These are phyloP conservation scores for Earliella scabrosa DNA, from an alignment of 1,284 basidiomycete genomes.

Conservation along the genomic window DNA sequence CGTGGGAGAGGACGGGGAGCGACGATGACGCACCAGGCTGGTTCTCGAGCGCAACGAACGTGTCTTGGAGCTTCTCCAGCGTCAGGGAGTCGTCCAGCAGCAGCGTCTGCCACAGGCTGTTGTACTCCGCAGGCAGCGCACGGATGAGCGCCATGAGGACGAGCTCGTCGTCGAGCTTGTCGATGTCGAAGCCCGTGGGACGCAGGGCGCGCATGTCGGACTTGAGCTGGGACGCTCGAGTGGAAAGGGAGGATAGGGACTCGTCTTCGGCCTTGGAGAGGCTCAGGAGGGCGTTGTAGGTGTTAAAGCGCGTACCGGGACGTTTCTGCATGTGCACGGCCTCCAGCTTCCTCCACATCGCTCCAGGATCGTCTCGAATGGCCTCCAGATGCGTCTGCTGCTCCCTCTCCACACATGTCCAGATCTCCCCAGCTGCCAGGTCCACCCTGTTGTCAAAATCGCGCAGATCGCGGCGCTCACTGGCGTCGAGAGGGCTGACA, in stretches of 20 bases:
- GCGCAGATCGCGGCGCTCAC: background rate
- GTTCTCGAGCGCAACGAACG: constrained; percentile 9
- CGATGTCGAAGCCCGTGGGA: constrained; percentile 13
- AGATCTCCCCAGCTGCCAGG: background rate
- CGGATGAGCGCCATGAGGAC: constrained; percentile 28
- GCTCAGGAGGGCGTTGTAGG: constrained; percentile 38
- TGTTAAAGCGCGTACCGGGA: constrained; percentile 32
- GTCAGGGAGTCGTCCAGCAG: constrained; percentile 2
- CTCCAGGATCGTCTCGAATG: background rate
- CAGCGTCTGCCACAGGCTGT: background rate
- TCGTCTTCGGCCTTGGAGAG: constrained; percentile 36
- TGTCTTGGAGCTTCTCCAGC: constrained; percentile 6
- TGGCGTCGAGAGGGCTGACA: background rate
- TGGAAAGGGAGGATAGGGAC: constrained; percentile 27
- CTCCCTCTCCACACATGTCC: background rate
- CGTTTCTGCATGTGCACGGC: constrained; percentile 21
- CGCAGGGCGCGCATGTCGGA: constrained; percentile 2
- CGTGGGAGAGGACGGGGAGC: constrained; percentile 8
- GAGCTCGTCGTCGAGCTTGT: constrained; percentile 27
- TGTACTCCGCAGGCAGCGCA: background rate
- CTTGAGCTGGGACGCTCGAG: background rate
- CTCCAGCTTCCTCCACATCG: constrained; percentile 17
- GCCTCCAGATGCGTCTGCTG: background rate
- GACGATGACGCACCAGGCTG: constrained; percentile 9
- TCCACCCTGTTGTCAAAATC: background rate